These are phyloP conservation scores for Beta lomatogona DNA, from an alignment of 179 eudicot species.

Conservation along the genomic window DNA sequence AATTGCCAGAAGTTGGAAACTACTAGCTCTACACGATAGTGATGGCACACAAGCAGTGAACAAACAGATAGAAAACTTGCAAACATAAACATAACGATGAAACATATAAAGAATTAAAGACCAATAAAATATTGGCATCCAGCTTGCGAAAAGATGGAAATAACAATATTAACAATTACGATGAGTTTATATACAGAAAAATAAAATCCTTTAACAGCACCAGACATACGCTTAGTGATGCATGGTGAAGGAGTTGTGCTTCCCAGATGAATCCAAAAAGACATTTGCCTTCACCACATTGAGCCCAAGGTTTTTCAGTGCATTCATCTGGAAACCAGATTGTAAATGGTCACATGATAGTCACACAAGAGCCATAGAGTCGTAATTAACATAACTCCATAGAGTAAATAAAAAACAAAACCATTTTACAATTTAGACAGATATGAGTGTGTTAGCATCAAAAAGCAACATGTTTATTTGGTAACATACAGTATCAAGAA, in stretches of 20 bases:
- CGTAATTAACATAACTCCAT: conserved; percentile 16
- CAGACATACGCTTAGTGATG: conserved; percentile 82
- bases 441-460: background rate
- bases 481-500: conserved; percentile 84
- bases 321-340: conserved; percentile 80
- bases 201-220: conserved; percentile 23
- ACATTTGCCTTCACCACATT: conserved; percentile 97
- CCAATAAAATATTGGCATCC: background rate
- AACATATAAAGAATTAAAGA: background rate
- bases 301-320: conserved; percentile 88
- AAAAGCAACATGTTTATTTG: background rate
- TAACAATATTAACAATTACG: background rate
- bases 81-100: background rate
- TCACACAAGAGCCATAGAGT: conserved; percentile 29
- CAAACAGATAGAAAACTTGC: background rate
- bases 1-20: background rate
- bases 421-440: background rate
- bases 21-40: background rate
- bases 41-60: background rate
- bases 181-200: background rate
- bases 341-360: conserved; percentile 27
- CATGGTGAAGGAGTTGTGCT: conserved; percentile 88
- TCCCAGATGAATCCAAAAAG: conserved; percentile 94
- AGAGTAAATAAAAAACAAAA: conserved; percentile 8
- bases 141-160: background rate